Evolutionary conservation across 2,329 filamentous ascomycete genomes (phyloP).

Genomic region (Rhytidhysteron rufulum): DNA sequence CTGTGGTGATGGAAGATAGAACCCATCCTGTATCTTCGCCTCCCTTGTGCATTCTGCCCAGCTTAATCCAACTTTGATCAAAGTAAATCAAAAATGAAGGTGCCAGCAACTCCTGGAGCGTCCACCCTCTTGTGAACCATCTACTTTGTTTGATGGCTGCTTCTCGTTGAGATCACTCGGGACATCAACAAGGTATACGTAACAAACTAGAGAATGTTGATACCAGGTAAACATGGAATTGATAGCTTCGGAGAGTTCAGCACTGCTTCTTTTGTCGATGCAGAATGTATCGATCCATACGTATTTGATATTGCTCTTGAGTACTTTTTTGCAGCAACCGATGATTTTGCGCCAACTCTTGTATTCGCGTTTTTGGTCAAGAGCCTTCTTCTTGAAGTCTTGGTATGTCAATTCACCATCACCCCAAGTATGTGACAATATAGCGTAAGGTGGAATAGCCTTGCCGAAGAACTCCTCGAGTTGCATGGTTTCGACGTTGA

Average conservation of each 20-base stretch:
- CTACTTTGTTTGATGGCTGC: background rate
- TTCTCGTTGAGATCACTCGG: background rate
- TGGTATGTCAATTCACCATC: background rate
- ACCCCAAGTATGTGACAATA: background rate
- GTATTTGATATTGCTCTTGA: background rate
- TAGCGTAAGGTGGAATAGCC: background rate
- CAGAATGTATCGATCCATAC: conserved; percentile 9
- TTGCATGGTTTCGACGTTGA: background rate
- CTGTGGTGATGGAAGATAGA: background rate
- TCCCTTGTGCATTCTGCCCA: background rate
- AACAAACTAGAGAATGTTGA: conserved; percentile 3
- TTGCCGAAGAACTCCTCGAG: background rate
- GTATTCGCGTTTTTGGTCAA: too few relatives aligned
- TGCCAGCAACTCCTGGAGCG: conserved; percentile 7
- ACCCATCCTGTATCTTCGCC: background rate
- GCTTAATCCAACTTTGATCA: background rate
- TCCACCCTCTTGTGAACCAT: conserved; percentile 8
- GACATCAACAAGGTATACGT: conserved; percentile 6
- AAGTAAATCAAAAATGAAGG: conserved; percentile 3
- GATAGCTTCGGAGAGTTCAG: conserved; percentile 8
- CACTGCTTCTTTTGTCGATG: conserved; percentile 9
- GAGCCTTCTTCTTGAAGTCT: background rate
- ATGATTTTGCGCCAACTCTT: conserved; percentile 5
- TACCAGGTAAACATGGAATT: conserved; percentile 11
- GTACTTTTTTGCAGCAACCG: conserved; percentile 6